Percentiles rank a stretch among this genome's conserved stretches.
phyloP scores from a whole-genome alignment of 768 basidiomycete species.

The Boletus vermiculosoides region DNA sequence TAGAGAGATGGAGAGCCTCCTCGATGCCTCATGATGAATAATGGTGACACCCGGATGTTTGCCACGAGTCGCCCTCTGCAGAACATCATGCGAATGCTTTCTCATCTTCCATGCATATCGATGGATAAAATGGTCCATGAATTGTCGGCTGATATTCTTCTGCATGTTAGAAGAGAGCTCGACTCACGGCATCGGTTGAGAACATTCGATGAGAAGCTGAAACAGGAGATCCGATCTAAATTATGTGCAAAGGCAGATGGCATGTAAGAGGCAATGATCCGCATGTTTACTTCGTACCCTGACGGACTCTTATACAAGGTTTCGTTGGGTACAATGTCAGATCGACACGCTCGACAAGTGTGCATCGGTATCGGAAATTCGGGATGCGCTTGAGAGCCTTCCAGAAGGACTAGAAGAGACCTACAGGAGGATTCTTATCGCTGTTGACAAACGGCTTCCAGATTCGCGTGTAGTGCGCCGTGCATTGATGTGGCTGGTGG shows the following conservation, averaged over 20 bases:
- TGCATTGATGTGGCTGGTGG: constrained; percentile 15
- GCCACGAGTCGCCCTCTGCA: constrained; percentile 10
- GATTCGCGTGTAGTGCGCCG: background rate
- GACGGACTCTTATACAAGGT: too few species aligned
- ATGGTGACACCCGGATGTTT: background rate
- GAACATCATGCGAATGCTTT: constrained; percentile 1
- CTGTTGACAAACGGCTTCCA: background rate
- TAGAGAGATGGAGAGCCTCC: constrained; percentile 9
- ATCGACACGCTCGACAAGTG: too few species aligned
- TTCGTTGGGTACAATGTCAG: too few species aligned
- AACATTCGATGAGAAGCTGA: background rate
- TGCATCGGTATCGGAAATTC: too few species aligned
- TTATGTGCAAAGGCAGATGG: too few species aligned
- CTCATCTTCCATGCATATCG: background rate
- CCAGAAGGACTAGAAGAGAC: too few species aligned
- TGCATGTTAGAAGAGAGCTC: constrained; percentile 10
- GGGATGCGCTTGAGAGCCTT: too few species aligned
- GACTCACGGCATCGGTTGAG: constrained; percentile 6
- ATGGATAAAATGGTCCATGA: background rate
- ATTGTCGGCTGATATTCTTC: constrained; percentile 10
- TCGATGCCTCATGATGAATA: constrained; percentile 3
- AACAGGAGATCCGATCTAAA: too few species aligned
- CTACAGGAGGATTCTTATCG: too few species aligned
- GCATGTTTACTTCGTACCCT: too few species aligned
- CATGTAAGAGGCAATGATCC: too few species aligned